Conservation (phyloP, 495 filamentous ascomycete genomes). For the Sordaria brevicollis region DNA sequence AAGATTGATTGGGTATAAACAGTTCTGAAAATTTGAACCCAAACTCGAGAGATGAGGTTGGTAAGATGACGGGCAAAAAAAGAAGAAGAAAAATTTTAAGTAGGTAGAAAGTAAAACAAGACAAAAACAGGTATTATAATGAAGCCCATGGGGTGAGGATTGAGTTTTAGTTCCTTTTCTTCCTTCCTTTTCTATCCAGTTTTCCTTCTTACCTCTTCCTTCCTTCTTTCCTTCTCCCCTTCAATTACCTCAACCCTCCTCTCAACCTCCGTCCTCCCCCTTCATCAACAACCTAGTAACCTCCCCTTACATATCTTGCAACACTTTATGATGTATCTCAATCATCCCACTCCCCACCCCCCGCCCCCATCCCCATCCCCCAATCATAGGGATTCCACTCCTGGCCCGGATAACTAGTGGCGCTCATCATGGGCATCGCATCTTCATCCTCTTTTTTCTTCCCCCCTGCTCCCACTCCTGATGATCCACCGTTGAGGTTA, state of each 20-base stretch:
- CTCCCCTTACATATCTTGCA: neutral
- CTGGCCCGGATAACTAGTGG: slow-evolving; percentile 72
- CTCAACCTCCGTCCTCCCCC: neutral
- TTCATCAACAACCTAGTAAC: neutral
- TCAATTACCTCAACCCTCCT: too few relatives aligned
- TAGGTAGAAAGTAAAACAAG: neutral
- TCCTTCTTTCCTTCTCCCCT: too few relatives aligned
- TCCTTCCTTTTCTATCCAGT: too few relatives aligned
- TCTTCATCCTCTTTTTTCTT: slow-evolving; percentile 34
- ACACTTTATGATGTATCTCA: slow-evolving; percentile 1
- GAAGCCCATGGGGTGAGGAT: too few relatives aligned
- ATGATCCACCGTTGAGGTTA: slow-evolving; percentile 7
- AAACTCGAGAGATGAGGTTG: too few relatives aligned
- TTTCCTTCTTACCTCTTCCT: too few relatives aligned
- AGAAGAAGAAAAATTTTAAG: neutral
- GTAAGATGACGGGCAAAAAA: too few relatives aligned
- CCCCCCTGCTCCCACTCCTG: slow-evolving; percentile 8
- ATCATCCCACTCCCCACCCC: slow-evolving; percentile 16
- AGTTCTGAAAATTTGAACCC: too few relatives aligned
- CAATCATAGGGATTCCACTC: slow-evolving; percentile 61
- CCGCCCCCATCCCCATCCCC: neutral
- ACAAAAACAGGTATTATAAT: neutral
- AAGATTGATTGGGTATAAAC: too few relatives aligned
- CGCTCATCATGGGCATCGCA: slow-evolving; percentile 56
- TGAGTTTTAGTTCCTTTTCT: too few relatives aligned